Evolutionary conservation across 768 basidiomycete genomes (phyloP).

Genomic region (Holtermanniella nyarrowii): DNA sequence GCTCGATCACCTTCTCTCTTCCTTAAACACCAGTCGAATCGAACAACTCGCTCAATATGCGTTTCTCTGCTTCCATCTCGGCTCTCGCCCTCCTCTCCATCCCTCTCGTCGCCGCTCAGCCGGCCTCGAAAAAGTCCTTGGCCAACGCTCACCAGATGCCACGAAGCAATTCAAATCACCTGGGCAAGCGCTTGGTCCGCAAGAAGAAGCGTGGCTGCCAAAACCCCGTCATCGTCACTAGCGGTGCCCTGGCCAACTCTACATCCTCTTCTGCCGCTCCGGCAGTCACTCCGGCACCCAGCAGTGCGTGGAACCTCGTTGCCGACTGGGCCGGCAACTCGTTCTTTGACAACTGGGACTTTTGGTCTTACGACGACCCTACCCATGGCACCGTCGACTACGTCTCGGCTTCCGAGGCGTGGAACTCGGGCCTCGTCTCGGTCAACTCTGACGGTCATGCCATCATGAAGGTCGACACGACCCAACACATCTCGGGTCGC

Average conservation of each 20-base stretch:
- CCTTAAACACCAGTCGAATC: not conserved
- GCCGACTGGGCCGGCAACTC: constrained; percentile 45
- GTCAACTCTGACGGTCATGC: constrained; percentile 65
- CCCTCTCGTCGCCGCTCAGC: not conserved
- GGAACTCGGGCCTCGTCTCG: constrained; percentile 49
- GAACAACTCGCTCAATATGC: not conserved
- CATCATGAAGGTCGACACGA: constrained; percentile 82
- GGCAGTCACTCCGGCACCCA: constrained; percentile 13
- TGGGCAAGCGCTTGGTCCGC: constrained; percentile 27
- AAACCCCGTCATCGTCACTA: constrained; percentile 8
- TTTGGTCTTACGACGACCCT: constrained; percentile 55
- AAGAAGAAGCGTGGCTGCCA: constrained; percentile 33
- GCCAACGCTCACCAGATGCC: not conserved
- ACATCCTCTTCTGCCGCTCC: constrained; percentile 24
- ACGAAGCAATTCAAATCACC: not conserved
- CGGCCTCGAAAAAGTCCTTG: constrained; percentile 6
- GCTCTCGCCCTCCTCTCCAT: constrained; percentile 2
- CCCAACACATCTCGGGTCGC: constrained; percentile 51
- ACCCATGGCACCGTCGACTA: constrained; percentile 62
- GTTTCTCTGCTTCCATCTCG: not conserved
- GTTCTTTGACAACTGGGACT: constrained; percentile 78
- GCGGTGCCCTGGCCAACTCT: constrained; percentile 5
- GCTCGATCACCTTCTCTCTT: not conserved
- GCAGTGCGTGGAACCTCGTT: constrained; percentile 20
- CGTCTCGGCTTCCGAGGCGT: constrained; percentile 47